Conservation (phyloP, 2,329 filamentous ascomycete species). For the Aspergillus felis region DNA sequence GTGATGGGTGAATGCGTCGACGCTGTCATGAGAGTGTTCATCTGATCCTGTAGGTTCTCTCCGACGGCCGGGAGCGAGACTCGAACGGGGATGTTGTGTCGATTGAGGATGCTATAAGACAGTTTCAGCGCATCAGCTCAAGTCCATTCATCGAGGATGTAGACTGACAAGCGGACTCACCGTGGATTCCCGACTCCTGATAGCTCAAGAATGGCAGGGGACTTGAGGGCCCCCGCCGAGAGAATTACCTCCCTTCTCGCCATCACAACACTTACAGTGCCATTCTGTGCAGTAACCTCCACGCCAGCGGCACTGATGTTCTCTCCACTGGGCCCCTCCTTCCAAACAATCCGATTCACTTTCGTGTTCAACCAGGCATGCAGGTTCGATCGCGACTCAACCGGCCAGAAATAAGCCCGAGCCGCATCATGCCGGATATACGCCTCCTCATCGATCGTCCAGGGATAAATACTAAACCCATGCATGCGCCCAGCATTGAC, state of each 20-base stretch:
- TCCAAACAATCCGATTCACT: slow-evolving; percentile 39
- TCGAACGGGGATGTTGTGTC: slow-evolving; percentile 21
- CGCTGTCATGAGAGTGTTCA: slow-evolving; percentile 18
- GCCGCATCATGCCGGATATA: slow-evolving; percentile 46
- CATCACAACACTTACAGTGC: slow-evolving; percentile 22
- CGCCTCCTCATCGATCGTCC: slow-evolving; percentile 37
- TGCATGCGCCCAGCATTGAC: slow-evolving; percentile 42
- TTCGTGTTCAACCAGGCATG: slow-evolving; percentile 41
- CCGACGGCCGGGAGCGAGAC: slow-evolving; percentile 41
- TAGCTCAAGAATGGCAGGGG: slow-evolving; percentile 55
- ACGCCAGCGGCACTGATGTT: slow-evolving; percentile 22
- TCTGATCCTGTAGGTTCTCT: slow-evolving; percentile 48
- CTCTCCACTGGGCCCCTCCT: background rate
- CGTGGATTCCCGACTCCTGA: slow-evolving; percentile 53
- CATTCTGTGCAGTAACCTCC: slow-evolving; percentile 23
- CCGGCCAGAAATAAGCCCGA: slow-evolving; percentile 46
- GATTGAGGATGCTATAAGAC: slow-evolving; percentile 20
- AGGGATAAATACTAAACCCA: slow-evolving; percentile 43
- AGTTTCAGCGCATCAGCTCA: background rate
- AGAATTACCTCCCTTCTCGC: slow-evolving; percentile 54
- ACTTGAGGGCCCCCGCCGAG: slow-evolving; percentile 55
- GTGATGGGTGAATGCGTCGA: slow-evolving; percentile 9
- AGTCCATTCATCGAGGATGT: too few species aligned
- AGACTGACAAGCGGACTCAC: slow-evolving; percentile 5
- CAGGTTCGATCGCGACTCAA: slow-evolving; percentile 40